Base-by-base conservation (phyloP, 2,329 filamentous ascomycete genomes). In the Colletotrichum spaethianum region DNA sequence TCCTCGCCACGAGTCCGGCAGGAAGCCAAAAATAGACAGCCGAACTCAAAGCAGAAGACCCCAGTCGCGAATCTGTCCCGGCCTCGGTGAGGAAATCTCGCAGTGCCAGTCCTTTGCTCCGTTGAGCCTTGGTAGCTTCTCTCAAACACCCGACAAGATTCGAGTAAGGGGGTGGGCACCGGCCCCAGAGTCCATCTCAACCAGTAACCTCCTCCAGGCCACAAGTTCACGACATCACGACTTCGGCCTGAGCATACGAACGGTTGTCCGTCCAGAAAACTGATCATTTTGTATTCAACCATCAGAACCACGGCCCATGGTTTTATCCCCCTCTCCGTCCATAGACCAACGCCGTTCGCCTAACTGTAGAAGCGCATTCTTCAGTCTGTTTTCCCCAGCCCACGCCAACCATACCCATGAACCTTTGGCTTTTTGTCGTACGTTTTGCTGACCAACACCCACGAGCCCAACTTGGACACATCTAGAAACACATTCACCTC, bases 281-380 rank as follows among this genome's bases (percentile, higher is more conserved):
- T 12, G 20, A 1, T 36, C 52, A 38, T 36, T 56, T 20, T 38
- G 42, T 28, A 18, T 50, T 62, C 28, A 48, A 18, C 20, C 28
- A 36, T 6, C 20, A 28, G 8, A 11, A n/a, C 33, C 36, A 5
- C 23, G 6, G 55, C 55, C 55, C 9, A 12, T 4, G 4, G 3
- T 26, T 23, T 4, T 1, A 20, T 23, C 9, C 42, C 7, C 20
- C 28, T 6, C 26, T 50, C 23, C 11, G 23, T 48, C 20, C 31
- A 26, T 38, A 20, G 5, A 62, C 44, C 60, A 63, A 63, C 46
- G 46, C 60, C 44, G 33, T 63, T 52, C 60, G 46, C 60, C 60
- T n/a, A 26, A 9, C 52, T 16, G 14, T 26, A n/a, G 60, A 33
- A 40, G 28, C 40, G 12, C 28, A 38, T 16, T 56, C 11, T 23